Evolutionary conservation across 192 early-diverging fungal genomes (phyloP), one percentile per base, ranked within the genome.

Genomic region (Chytriomyces hyalinus): DNA sequence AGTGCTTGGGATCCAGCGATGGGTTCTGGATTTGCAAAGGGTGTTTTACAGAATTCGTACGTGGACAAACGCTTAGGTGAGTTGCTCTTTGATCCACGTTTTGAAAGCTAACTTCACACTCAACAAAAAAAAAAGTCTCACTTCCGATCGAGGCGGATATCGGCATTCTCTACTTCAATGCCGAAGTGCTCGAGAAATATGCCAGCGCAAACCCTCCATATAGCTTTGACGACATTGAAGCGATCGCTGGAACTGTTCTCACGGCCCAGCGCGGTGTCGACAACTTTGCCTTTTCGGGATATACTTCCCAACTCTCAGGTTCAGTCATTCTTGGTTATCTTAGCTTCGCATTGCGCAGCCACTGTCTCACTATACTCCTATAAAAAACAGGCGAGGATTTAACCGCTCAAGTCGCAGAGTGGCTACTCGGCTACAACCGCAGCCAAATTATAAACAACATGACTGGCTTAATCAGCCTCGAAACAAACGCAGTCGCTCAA

Each of bases 101-200:
- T 45, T 45, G 44, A 9, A 8, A 75, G 9, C 49, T 78, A 0
- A 24, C 59, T 59, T 75, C 26, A 5, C 20, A 2, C 5, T 28
- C 70, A 84, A 2, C 36, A 2, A 36, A 36, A 36, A 36, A 36
- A 36, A 36, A 36, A 36, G 84, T 85, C 63, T 74, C 76, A 24
- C 53, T 85, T 13, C 84, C 79, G 7, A 78, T 79, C 4, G 78
- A 81, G 61, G 50, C 73, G 15, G 75, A 80, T 44, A 76, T 81
- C 62, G 84, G 84, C 9, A 75, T 85, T 50, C 13, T 85, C 22
- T 77, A 73, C 24, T 85, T 79, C 80, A 85, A 85, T 57, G 10
- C 24, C 11, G 81, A 85, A 20, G 47, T 85, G 20, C 75, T 85
- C 2, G 74, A 60, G 9, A 47, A 60, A 9, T 80, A 79, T 46